These are phyloP conservation scores for Paradendryphiella salina DNA, from an alignment of 2,329 filamentous ascomycete species.

Conservation along the genomic window DNA sequence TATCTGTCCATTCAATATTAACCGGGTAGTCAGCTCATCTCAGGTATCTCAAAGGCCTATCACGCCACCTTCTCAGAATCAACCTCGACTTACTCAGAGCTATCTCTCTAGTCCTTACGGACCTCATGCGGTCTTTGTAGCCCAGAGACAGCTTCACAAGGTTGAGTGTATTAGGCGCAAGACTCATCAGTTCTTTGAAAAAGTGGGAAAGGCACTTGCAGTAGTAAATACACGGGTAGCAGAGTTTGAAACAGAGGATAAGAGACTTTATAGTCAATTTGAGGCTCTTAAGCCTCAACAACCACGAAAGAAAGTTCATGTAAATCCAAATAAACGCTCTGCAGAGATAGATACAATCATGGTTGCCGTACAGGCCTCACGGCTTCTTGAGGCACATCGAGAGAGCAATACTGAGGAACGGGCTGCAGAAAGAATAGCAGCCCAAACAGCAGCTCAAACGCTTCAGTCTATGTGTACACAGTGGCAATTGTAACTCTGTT, in stretches of 20 bases:
- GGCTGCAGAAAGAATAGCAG: slow-evolving; percentile 2
- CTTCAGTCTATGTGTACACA: slow-evolving; percentile 6
- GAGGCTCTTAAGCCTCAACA: slow-evolving; percentile 2
- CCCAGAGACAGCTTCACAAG: too few relatives aligned
- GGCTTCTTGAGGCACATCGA: slow-evolving; percentile 1
- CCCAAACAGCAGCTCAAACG: slow-evolving; percentile 5
- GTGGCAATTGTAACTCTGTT: slow-evolving; percentile 2
- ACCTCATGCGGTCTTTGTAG: too few relatives aligned
- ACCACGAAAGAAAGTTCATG: not conserved
- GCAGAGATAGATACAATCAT: slow-evolving; percentile 3
- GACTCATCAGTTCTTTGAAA: too few relatives aligned
- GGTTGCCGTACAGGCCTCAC: not conserved
- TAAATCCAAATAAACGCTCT: slow-evolving; percentile 2
- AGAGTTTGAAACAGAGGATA: not conserved
- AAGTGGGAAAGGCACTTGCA: too few relatives aligned
- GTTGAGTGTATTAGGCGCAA: too few relatives aligned
- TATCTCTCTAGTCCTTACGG: too few relatives aligned
- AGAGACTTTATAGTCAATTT: slow-evolving; percentile 1
- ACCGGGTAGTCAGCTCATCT: too few relatives aligned
- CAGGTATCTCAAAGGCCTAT: too few relatives aligned
- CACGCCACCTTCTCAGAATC: too few relatives aligned
- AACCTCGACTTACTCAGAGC: too few relatives aligned
- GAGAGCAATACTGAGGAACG: not conserved
- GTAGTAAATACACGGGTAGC: not conserved
- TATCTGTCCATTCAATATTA: too few relatives aligned